Evolutionary conservation across 495 filamentous ascomycete species (phyloP), one percentile per base, ranked within the genome.

Genomic region (Echria macrotheca): DNA sequence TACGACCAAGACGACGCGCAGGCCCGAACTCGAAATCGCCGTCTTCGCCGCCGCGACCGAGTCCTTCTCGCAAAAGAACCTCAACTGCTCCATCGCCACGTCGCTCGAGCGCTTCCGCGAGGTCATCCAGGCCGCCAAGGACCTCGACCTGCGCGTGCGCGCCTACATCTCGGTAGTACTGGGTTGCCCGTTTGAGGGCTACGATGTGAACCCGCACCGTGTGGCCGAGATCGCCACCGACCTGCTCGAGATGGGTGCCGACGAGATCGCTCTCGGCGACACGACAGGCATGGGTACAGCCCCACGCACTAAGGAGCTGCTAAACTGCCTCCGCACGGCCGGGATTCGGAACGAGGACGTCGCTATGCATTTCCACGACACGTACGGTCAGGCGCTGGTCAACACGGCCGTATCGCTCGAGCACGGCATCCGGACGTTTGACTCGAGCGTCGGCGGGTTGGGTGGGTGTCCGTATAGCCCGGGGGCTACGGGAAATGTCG

Each of bases 261-360:
- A 96, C 58, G 89, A 96, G 69, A 91, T 98, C 32, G 86, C 86
- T 6, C 80, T 98, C 4, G 93, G 89, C 0, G 93, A 98, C 58
- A 98, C 93, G 0, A 97, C 93, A 1, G 93, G 93, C 6, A 95
- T 96, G 87, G 93, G 94, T 5, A 97, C 93, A 0, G 88, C 84
- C 17, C 87, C 89, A 1, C 75, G 84, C 18, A 93, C 87, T 0
- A 73, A 78, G 57, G 78, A 82, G 58, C 73, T 94, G 32, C 67
- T 94, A 48, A 71, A 75, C 45, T 80, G 87, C 15, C 73, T 96
- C 59, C 72, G 75, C 18, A 80, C 82, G 4, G 87, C 89, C 3
- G 88, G 90, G 0, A 82, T 97, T 38, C 74, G 82, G 35, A 84
- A 77, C 28, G 83, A 86, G 55, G 89, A 94, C 57, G 56, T 98